These are phyloP conservation scores for Trametes coccinea DNA, from an alignment of 768 basidiomycete genomes.

Conservation along the genomic window DNA sequence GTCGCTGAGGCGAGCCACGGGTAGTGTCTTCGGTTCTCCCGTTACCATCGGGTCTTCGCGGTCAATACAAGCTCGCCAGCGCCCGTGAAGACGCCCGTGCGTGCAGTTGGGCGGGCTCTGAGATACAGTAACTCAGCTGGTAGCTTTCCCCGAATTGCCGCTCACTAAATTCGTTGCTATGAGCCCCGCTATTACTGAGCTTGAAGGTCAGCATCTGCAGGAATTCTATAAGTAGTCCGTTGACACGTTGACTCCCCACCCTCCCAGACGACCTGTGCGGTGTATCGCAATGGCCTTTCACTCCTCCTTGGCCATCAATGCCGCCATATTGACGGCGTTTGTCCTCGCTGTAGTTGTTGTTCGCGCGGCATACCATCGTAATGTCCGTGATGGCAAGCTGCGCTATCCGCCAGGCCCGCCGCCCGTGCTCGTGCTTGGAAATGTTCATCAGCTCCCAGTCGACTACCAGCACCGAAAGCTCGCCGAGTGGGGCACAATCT, in stretches of 20 bases:
- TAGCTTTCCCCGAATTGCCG: constrained; percentile 5
- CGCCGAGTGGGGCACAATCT: constrained; percentile 18
- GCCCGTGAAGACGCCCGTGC: background rate
- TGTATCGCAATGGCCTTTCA: constrained; percentile 6
- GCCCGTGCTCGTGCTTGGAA: constrained; percentile 14
- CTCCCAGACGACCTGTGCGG: background rate
- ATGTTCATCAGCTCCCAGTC: constrained; percentile 19
- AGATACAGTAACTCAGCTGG: background rate
- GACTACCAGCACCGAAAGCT: constrained; percentile 18
- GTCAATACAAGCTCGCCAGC: background rate
- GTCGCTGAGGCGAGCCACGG: background rate
- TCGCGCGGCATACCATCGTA: constrained; percentile 6
- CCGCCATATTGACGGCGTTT: background rate
- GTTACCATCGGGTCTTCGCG: too few species aligned
- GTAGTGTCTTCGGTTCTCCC: background rate
- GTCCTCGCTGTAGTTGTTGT: constrained; percentile 1
- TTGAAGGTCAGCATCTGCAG: background rate
- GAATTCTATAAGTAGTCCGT: constrained; percentile 3
- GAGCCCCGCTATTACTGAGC: constrained; percentile 6
- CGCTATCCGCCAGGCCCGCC: constrained; percentile 15
- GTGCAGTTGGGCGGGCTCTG: background rate
- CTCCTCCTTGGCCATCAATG: background rate
- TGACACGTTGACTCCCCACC: background rate
- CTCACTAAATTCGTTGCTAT: background rate
- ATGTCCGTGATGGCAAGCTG: background rate